Base-by-base conservation (phyloP, 1,284 basidiomycete species). In the Fistulinella cinereoalba region DNA sequence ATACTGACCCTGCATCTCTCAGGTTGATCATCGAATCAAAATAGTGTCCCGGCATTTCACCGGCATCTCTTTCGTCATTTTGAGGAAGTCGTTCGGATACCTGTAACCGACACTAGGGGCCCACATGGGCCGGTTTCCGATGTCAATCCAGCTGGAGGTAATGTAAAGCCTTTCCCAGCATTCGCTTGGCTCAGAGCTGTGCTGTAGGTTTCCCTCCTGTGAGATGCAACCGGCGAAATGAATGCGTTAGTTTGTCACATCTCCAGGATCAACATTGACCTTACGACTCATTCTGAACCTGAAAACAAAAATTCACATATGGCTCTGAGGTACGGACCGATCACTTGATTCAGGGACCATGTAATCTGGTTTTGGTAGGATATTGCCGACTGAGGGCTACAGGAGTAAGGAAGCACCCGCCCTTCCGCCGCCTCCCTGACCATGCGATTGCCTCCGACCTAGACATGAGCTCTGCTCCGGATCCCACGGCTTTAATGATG, bases 221-320 rank as follows among this genome's bases (percentile, higher is more conserved):
- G 51, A 43, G 53, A 54, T 37, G 18, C 56, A 54, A 43, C 19
- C 29, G 27, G 19, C 37, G 24, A 51, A 54, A n/a, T 46, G 11
- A 31, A 31, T n/a, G 28, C 10, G 3, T 31, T 13, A n/a, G 15
- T 15, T 32, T 32, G 31, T 32, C 31, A 32, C 28, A 12, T 12
- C 28, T n/a, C 31, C 8, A n/a, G n/a, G n/a, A n/a, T n/a, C n/a
- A n/a, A n/a, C n/a, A n/a, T n/a, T n/a, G n/a, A n/a, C n/a, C n/a
- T n/a, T n/a, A n/a, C n/a, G n/a, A n/a, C n/a, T n/a, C n/a, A n/a
- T n/a, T n/a, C n/a, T n/a, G n/a, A n/a, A n/a, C n/a, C n/a, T n/a
- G n/a, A n/a, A n/a, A n/a, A n/a, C n/a, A n/a, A n/a, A n/a, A n/a
- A n/a, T 15, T 32, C 29, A 32, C 29, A 32, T n/a, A 9, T 32